A percentile compares a stretch with the other conserved stretches of the same genome.
These are phyloP conservation scores for Hypoxylon sp. DNA, from an alignment of 2,329 filamentous ascomycete genomes.

Conservation along the genomic window DNA sequence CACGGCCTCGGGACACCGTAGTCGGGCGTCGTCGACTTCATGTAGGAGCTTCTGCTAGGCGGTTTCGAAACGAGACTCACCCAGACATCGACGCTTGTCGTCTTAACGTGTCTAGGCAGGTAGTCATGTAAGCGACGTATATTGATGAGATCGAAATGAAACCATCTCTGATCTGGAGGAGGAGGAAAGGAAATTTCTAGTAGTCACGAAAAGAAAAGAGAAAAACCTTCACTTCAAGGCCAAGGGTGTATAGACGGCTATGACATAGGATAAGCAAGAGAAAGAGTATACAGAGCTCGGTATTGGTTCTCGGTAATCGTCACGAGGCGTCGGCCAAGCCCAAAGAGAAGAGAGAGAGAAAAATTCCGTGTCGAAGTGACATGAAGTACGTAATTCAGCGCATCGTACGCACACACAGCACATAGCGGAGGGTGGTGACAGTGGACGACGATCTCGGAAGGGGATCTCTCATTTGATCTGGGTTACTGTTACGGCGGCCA, in stretches of 20 bases:
- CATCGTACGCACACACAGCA: conserved; percentile 2
- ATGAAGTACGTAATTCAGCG: background rate
- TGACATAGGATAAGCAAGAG: background rate
- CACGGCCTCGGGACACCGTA: conserved; percentile 5
- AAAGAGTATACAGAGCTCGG: background rate
- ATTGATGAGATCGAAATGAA: no score
- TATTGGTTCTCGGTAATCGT: background rate
- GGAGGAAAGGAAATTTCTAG: no score
- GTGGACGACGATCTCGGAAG: conserved; percentile 27
- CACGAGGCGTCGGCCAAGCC: background rate
- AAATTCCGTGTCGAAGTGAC: background rate
- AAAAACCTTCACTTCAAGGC: no score
- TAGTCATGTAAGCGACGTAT: no score
- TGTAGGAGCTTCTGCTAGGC: background rate
- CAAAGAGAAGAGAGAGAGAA: background rate
- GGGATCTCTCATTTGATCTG: conserved; percentile 23
- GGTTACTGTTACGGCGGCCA: conserved; percentile 27
- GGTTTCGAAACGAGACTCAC: background rate
- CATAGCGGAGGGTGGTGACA: conserved; percentile 5
- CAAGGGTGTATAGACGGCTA: no score
- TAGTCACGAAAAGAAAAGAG: no score
- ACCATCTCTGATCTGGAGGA: no score
- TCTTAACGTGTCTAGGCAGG: no score
- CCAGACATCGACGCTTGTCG: background rate
- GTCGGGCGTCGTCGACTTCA: conserved; percentile 26